A percentile compares a stretch with the other conserved stretches of the same genome.
Conservation (phyloP, 1,284 basidiomycete genomes). For the Tilletiopsis washingtonensis region DNA sequence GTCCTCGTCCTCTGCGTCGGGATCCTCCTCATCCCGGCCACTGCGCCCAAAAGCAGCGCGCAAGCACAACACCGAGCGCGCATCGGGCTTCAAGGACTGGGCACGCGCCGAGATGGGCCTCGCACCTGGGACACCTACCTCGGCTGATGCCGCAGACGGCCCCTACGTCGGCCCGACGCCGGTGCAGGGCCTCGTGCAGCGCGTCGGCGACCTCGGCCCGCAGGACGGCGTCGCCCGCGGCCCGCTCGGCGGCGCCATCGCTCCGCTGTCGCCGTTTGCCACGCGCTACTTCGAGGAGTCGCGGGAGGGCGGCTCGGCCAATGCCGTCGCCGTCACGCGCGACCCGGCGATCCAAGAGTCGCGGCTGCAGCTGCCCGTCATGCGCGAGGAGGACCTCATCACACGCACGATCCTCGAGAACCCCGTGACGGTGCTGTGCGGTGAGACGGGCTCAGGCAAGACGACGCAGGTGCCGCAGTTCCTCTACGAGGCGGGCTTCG, state of each 20-base stretch:
- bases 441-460: conserved; percentile 92
- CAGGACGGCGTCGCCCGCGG: conserved; percentile 41
- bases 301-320: no score
- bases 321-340: conserved; percentile 54
- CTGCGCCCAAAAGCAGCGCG: conserved; percentile 9
- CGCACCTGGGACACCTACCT: no score
- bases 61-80: conserved; percentile 10
- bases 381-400: conserved; percentile 86
- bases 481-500: conserved; percentile 89
- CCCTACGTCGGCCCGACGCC: conserved; percentile 24
- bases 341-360: conserved; percentile 67
- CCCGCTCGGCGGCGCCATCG: conserved; percentile 34
- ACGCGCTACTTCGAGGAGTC: conserved; percentile 16
- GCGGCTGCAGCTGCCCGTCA: conserved; percentile 75
- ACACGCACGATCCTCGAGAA: conserved; percentile 85
- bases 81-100: conserved; percentile 43
- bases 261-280: conserved; percentile 27
- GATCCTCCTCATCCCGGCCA: no score
- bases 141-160: no score
- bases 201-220: conserved; percentile 36
- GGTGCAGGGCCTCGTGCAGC: conserved; percentile 31
- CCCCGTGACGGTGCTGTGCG: conserved; percentile 66
- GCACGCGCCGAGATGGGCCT: conserved; percentile 35
- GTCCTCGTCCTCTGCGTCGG: no score
- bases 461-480: conserved; percentile 97